phyloP scores from a whole-genome alignment of 1,139 yeast species.

The Blastobotrys apis region DNA sequence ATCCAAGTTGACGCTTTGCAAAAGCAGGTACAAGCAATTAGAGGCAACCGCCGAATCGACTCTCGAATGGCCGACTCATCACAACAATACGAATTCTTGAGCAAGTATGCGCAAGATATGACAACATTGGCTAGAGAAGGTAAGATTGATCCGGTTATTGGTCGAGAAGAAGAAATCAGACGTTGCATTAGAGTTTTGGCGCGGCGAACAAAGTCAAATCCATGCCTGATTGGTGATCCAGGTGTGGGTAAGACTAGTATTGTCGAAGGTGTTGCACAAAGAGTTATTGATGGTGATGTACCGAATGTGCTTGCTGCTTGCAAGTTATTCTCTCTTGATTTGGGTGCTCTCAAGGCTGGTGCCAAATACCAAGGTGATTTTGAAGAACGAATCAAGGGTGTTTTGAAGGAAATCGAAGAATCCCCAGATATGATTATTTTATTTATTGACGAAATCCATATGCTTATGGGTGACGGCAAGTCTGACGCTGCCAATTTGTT shows the following conservation, averaged over 20 bases:
- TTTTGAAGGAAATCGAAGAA: slow-evolving; percentile 85
- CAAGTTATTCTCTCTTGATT: slow-evolving; percentile 78
- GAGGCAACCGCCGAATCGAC: slow-evolving; percentile 91
- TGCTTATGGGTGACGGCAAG: slow-evolving; percentile 98
- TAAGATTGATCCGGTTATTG: slow-evolving; percentile 95
- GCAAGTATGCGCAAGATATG: slow-evolving; percentile 87
- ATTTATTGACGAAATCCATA: slow-evolving; percentile 95
- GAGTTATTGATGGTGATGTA: slow-evolving; percentile 93
- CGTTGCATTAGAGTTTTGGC: slow-evolving; percentile 91
- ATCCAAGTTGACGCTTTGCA: slow-evolving; percentile 69
- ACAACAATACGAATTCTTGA: slow-evolving; percentile 73
- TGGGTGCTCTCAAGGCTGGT: slow-evolving; percentile 97
- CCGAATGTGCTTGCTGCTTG: slow-evolving; percentile 81
- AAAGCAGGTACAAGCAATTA: slow-evolving; percentile 73
- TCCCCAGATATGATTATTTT: slow-evolving; percentile 80
- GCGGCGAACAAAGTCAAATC: slow-evolving; percentile 93
- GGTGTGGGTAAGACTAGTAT: slow-evolving; percentile 99
- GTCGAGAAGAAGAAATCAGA: slow-evolving; percentile 97
- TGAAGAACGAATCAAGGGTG: slow-evolving; percentile 97
- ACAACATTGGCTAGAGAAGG: slow-evolving; percentile 93
- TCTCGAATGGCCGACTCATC: slow-evolving; percentile 93
- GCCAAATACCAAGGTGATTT: slow-evolving; percentile 98
- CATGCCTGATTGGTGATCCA: slow-evolving; percentile 96
- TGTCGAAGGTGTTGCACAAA: slow-evolving; percentile 97
- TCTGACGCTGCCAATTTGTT: slow-evolving; percentile 92